Conservation (phyloP, 495 filamentous ascomycete genomes). For the Articulospora tetracladia region DNA sequence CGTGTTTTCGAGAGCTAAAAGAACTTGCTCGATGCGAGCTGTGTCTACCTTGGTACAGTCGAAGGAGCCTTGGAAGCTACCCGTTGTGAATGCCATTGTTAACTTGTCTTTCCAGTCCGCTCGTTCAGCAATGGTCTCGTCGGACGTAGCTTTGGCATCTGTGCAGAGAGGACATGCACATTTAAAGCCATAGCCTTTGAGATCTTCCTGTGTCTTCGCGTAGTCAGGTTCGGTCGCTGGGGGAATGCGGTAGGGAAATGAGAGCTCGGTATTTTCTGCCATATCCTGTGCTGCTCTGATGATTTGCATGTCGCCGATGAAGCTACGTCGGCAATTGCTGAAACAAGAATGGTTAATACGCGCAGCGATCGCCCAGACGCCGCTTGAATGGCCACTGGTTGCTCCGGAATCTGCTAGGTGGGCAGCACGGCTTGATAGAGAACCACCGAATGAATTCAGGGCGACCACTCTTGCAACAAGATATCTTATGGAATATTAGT, state of each 20-base stretch:
- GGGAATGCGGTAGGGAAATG: slow-evolving; percentile 27
- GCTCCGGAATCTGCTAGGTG: slow-evolving; percentile 17
- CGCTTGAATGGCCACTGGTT: slow-evolving; percentile 25
- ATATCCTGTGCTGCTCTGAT: slow-evolving; percentile 47
- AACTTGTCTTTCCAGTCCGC: not conserved
- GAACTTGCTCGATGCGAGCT: not conserved
- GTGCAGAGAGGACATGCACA: slow-evolving; percentile 44
- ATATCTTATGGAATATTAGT: slow-evolving; percentile 18
- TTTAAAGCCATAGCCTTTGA: slow-evolving; percentile 34
- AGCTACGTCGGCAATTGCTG: slow-evolving; percentile 40
- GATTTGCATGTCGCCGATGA: slow-evolving; percentile 59
- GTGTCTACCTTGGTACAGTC: not conserved
- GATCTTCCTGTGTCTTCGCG: slow-evolving; percentile 8
- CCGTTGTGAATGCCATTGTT: not conserved
- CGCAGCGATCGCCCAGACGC: slow-evolving; percentile 51
- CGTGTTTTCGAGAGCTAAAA: not conserved
- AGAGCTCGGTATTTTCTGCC: slow-evolving; percentile 44
- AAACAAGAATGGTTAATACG: slow-evolving; percentile 55
- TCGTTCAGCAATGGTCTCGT: not conserved
- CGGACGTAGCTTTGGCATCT: not conserved
- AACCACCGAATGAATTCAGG: slow-evolving; percentile 32
- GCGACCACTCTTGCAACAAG: slow-evolving; percentile 33
- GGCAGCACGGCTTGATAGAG: slow-evolving; percentile 20
- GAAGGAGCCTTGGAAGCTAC: not conserved
- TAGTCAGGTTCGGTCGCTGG: slow-evolving; percentile 26